Conservation (phyloP, 2,329 filamentous ascomycete species). For the Microsporum canis region DNA sequence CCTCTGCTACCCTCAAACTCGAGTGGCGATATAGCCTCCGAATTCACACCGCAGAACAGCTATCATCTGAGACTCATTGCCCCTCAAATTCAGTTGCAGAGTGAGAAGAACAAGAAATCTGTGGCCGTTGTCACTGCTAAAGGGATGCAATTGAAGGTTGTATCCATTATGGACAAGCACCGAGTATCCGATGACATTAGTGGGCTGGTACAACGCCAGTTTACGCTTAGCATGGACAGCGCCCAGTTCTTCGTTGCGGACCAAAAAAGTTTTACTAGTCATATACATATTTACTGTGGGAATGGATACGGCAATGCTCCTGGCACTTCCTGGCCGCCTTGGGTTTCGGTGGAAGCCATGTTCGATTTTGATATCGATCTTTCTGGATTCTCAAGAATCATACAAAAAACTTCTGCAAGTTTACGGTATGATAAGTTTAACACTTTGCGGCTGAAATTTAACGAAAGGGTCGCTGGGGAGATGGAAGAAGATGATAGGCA, state of each 20-base stretch:
- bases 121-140: slow-evolving; percentile 96
- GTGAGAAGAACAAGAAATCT: slow-evolving; percentile 93
- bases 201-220: slow-evolving; percentile 86
- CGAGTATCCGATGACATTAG: slow-evolving; percentile 85
- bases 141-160: slow-evolving; percentile 93
- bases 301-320: slow-evolving; percentile 79
- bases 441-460: slow-evolving; percentile 89
- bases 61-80: slow-evolving; percentile 93
- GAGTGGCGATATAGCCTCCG: slow-evolving; percentile 66
- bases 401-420: slow-evolving; percentile 91
- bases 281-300: slow-evolving; percentile 86
- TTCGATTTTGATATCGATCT: slow-evolving; percentile 90
- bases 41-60: slow-evolving; percentile 82
- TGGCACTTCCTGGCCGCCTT: slow-evolving; percentile 88
- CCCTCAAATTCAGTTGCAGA: slow-evolving; percentile 94
- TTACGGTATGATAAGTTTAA: slow-evolving; percentile 98
- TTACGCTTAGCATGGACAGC: slow-evolving; percentile 91
- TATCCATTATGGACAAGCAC: slow-evolving; percentile 96
- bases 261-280: slow-evolving; percentile 77
- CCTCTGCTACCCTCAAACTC: slow-evolving; percentile 38
- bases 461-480: slow-evolving; percentile 68
- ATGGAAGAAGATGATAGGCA: slow-evolving; percentile 34
- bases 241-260: slow-evolving; percentile 97
- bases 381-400: slow-evolving; percentile 94
- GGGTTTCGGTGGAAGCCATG: slow-evolving; percentile 97